Evolutionary conservation across 352 stramenopile species (phyloP).

Genomic region (Phytophthora tentaculata): DNA sequence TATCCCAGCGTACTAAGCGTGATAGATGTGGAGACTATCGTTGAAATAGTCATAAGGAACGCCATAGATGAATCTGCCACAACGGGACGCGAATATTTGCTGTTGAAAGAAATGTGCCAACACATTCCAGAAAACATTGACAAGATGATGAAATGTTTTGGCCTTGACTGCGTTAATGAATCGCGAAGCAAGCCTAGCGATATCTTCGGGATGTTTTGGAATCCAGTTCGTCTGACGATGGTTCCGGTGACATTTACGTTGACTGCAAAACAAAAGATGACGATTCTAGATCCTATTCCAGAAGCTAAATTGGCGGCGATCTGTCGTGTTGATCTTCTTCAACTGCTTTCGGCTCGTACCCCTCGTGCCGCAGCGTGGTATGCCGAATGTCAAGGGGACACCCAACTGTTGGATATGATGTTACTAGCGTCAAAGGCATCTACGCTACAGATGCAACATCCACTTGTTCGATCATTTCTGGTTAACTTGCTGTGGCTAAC

Average conservation of each 20-base stretch:
- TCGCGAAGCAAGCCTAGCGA: slow-evolving; percentile 1
- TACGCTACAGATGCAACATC: slow-evolving; percentile 28
- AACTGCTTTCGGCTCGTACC: not conserved
- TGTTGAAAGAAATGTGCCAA: slow-evolving; percentile 17
- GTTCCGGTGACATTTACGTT: slow-evolving; percentile 12
- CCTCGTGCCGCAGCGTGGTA: slow-evolving; percentile 13
- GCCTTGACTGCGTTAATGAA: not conserved
- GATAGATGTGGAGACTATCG: slow-evolving; percentile 13
- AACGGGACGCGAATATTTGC: slow-evolving; percentile 23
- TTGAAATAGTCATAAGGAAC: slow-evolving; percentile 12
- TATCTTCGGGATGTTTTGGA: slow-evolving; percentile 23
- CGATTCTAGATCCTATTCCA: slow-evolving; percentile 14
- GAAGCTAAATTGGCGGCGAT: slow-evolving; percentile 6
- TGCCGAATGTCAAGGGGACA: slow-evolving; percentile 19
- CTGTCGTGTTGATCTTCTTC: slow-evolving; percentile 24
- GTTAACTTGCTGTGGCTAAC: slow-evolving; percentile 28
- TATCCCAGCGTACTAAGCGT: slow-evolving; percentile 1
- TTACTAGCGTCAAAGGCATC: slow-evolving; percentile 16
- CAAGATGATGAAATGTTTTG: slow-evolving; percentile 5
- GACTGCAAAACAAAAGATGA: slow-evolving; percentile 1
- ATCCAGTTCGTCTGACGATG: slow-evolving; percentile 6
- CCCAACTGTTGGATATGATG: slow-evolving; percentile 22
- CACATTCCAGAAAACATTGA: slow-evolving; percentile 13
- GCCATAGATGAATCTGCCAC: not conserved
- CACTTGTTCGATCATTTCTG: slow-evolving; percentile 16